Conservation (phyloP, 2,329 filamentous ascomycete genomes). For the Fusarium pininemorale region DNA sequence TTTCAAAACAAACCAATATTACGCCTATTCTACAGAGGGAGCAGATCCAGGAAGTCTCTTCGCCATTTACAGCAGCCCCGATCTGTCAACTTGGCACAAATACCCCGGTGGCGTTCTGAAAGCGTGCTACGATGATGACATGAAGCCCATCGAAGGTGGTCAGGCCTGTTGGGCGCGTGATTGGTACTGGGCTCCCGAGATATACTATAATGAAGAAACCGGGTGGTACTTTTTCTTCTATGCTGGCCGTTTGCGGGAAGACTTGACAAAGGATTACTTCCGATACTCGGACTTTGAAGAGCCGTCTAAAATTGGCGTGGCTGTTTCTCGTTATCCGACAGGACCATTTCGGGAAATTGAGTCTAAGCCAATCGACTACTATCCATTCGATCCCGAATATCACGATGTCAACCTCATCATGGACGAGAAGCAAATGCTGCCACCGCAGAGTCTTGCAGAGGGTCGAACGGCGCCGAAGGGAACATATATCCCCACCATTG, state of each 20-base stretch:
- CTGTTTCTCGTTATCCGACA: slow-evolving; percentile 47
- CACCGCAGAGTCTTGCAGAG: slow-evolving; percentile 41
- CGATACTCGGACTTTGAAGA: slow-evolving; percentile 49
- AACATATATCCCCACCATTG: slow-evolving; percentile 53
- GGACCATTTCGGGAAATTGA: slow-evolving; percentile 48
- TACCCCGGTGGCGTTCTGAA: slow-evolving; percentile 46
- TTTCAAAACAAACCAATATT: slow-evolving; percentile 44
- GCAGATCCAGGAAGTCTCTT: slow-evolving; percentile 46
- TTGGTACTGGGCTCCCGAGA: slow-evolving; percentile 51
- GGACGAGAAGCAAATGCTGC: slow-evolving; percentile 48
- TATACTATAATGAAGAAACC: slow-evolving; percentile 48
- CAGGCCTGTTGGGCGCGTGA: slow-evolving; percentile 50
- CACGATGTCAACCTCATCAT: slow-evolving; percentile 51
- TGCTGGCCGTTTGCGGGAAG: slow-evolving; percentile 46
- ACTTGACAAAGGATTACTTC: slow-evolving; percentile 47
- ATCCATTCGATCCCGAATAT: slow-evolving; percentile 49
- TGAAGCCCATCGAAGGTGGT: slow-evolving; percentile 43
- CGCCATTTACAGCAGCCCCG: slow-evolving; percentile 49
- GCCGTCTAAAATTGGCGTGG: slow-evolving; percentile 49
- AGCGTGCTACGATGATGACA: slow-evolving; percentile 45
- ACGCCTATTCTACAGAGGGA: slow-evolving; percentile 50
- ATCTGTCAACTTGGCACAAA: slow-evolving; percentile 49
- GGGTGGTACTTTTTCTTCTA: slow-evolving; percentile 52
- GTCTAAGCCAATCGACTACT: slow-evolving; percentile 46
- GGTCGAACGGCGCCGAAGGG: slow-evolving; percentile 46